A percentile compares a stretch with the other conserved stretches of the same genome.
phyloP scores from a whole-genome alignment of 2,329 filamentous ascomycete genomes.

The Apiospora sp. region DNA sequence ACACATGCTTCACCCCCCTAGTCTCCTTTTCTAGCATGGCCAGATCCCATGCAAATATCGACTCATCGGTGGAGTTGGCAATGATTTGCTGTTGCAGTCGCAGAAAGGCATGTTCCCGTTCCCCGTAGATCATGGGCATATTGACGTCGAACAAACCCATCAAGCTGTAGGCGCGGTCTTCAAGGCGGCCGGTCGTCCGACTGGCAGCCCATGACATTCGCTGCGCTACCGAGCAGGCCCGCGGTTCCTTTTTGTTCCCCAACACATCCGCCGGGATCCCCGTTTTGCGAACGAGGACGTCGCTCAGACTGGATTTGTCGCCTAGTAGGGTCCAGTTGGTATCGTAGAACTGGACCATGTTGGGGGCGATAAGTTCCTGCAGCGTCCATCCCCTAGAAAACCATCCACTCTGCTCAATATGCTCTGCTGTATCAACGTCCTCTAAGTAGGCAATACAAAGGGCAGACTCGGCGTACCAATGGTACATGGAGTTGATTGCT shows the following conservation, averaged over 20 bases:
- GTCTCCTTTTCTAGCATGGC: not conserved
- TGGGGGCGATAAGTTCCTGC: slow-evolving; percentile 20
- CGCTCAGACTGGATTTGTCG: not conserved
- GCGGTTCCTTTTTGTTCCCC: not conserved
- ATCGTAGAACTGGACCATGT: not conserved
- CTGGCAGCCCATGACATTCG: slow-evolving; percentile 35
- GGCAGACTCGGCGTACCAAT: slow-evolving; percentile 29
- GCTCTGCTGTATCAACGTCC: slow-evolving; percentile 24
- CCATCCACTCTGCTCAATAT: not conserved
- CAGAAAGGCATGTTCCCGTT: slow-evolving; percentile 29
- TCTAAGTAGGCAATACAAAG: slow-evolving; percentile 32
- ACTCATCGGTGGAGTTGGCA: not conserved
- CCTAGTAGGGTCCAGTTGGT: not conserved
- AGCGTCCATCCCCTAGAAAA: slow-evolving; percentile 19
- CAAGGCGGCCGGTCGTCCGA: slow-evolving; percentile 33
- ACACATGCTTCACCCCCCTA: not conserved
- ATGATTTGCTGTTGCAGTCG: not conserved
- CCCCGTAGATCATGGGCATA: slow-evolving; percentile 42
- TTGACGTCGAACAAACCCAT: slow-evolving; percentile 39
- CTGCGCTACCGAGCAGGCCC: not conserved
- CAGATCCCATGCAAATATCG: not conserved
- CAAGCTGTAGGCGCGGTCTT: slow-evolving; percentile 40
- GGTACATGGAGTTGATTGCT: slow-evolving; percentile 32
- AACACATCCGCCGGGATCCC: not conserved
- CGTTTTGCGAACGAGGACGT: not conserved